Base-by-base conservation (phyloP, 306 rosid genomes). In the Cucumis cinereus region DNA sequence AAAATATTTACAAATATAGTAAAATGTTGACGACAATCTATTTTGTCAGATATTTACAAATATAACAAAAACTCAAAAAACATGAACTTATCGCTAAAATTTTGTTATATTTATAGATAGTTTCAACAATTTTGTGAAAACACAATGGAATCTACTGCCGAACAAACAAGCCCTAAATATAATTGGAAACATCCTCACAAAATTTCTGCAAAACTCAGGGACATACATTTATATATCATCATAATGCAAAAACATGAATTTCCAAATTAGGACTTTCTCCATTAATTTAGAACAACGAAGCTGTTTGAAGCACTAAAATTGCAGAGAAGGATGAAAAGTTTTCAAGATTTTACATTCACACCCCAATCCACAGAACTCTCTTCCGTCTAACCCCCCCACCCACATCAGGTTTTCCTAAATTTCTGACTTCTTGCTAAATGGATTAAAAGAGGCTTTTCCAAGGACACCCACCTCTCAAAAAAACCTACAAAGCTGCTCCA, bases 341-440 rank as follows among this genome's bases (percentile, higher is more conserved):
- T 45, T 45, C 75, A 70, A 70, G 58, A 66, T 66, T 66, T 66
- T 45, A 69, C 47, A 66, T 61, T 61, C 71, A 63, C 71, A 63
- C 16, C 49, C 49, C 10, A 63, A 33, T 24, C 75, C 23, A 69
- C 75, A 40, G 0, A 64, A 35, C 5, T 63, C 71, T 63, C 41
- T 62, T 33, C 28, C 35, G 26, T 36, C 17, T 12, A 45, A 45
- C 52, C 70, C 70, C 4, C 2, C 15, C 33, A 9, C 38, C 68
- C 4, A 17, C 7, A 35, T 23, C 24, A 17, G 47, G 52, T 17
- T 35, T 10, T 41, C 14, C 74, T 67, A 64, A 67, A 68, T 68
- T 68, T 43, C 58, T 70, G 58, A 45, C 38, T 43, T 28, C 40
- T 69, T 43, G 22, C 55, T n/a, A 15, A 49, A 70, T 70, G 5